phyloP scores from a whole-genome alignment of 345 rosid species.

The Pistacia vera region DNA sequence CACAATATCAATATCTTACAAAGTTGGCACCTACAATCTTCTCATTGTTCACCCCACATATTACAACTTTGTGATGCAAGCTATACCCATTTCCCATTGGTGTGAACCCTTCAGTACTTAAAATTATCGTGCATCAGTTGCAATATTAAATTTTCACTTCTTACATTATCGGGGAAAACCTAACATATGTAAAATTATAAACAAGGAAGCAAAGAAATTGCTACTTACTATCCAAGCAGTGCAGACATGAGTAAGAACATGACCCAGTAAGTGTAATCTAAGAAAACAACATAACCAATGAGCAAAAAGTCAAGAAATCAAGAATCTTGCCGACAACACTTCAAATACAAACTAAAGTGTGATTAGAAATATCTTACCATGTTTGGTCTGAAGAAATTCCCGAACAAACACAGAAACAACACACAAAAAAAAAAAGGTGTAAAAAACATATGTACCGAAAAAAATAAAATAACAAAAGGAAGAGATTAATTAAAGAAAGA shows the following conservation, averaged over 20 bases:
- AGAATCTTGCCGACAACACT: background rate
- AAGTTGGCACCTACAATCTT: background rate
- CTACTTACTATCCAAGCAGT: constrained; percentile 86
- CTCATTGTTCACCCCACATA: background rate
- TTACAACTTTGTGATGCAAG: background rate
- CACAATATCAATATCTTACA: background rate
- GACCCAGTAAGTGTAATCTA: constrained; percentile 93
- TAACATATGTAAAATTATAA: background rate
- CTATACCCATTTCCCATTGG: too few relatives aligned
- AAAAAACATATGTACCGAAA: background rate
- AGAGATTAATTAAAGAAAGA: background rate
- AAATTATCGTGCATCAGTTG: background rate
- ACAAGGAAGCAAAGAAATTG: constrained; percentile 11
- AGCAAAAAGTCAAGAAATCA: background rate
- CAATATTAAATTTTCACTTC: background rate
- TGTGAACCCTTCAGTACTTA: background rate
- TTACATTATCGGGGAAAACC: background rate
- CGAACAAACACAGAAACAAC: constrained; percentile 20
- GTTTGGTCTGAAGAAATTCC: constrained; percentile 71
- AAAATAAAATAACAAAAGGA: background rate
- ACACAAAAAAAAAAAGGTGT: background rate
- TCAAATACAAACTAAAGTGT: background rate
- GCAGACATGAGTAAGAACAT: constrained; percentile 87
- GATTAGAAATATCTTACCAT: constrained; percentile 57
- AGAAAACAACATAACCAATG: constrained; percentile 26